Conservation (phyloP, 495 filamentous ascomycete genomes). For the Pseudevernia furfuracea region DNA sequence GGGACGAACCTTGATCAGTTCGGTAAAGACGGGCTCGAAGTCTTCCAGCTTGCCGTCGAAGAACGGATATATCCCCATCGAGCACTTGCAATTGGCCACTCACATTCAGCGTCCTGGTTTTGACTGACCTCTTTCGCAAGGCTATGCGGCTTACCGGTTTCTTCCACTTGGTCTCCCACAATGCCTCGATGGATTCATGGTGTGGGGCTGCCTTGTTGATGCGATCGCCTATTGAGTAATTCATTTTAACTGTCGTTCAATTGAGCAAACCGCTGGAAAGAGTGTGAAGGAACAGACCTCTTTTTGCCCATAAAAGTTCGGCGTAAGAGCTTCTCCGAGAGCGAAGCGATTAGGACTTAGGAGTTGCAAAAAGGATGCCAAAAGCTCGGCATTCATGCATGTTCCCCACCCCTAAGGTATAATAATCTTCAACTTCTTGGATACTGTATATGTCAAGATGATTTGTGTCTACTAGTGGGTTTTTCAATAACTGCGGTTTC, state of each 20-base stretch:
- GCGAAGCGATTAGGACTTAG: no score
- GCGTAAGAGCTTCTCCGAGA: background rate
- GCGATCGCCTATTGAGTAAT: background rate
- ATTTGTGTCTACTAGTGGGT: no score
- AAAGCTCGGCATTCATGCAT: no score
- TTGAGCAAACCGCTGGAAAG: background rate
- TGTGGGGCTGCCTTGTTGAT: constrained; percentile 33
- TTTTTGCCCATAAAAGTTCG: no score
- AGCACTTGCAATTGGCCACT: background rate
- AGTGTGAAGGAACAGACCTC: background rate
- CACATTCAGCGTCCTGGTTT: background rate
- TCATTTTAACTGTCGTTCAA: background rate
- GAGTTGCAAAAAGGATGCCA: no score
- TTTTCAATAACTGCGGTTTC: no score
- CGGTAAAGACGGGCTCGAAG: constrained; percentile 63
- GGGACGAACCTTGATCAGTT: constrained; percentile 48
- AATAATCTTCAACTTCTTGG: no score
- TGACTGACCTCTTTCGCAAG: background rate
- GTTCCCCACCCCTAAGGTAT: no score
- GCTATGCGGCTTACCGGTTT: constrained; percentile 44
- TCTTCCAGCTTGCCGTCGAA: constrained; percentile 64
- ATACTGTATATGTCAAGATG: no score
- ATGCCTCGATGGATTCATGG: constrained; percentile 60
- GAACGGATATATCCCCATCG: constrained; percentile 63
- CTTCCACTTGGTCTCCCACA: constrained; percentile 81